Conservation (phyloP, 2,329 filamentous ascomycete species). For the Cryphonectria carpinicola region DNA sequence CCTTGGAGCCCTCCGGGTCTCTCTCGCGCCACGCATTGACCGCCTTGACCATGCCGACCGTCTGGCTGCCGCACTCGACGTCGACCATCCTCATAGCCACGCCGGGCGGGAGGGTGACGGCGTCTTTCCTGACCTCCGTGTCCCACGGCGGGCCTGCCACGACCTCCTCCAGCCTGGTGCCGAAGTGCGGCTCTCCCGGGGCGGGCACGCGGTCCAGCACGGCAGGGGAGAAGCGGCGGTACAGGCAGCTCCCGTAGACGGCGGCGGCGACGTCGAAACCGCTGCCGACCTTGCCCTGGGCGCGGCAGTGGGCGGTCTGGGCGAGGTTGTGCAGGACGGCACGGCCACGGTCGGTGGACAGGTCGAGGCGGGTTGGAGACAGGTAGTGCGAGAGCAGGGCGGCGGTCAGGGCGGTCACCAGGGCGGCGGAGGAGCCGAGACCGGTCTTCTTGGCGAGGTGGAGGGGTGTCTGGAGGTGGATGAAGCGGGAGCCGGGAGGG, state of each 20-base stretch:
- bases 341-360: slow-evolving; percentile 57
- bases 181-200: slow-evolving; percentile 69
- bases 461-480: slow-evolving; percentile 76
- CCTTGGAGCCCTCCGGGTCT: slow-evolving; percentile 65
- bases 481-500: slow-evolving; percentile 60
- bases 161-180: slow-evolving; percentile 62
- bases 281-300: slow-evolving; percentile 94
- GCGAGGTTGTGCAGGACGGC: slow-evolving; percentile 85
- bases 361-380: slow-evolving; percentile 57
- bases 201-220: slow-evolving; percentile 71
- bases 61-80: slow-evolving; percentile 91
- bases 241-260: slow-evolving; percentile 88
- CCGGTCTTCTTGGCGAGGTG: slow-evolving; percentile 90
- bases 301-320: slow-evolving; percentile 91
- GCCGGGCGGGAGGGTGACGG: slow-evolving; percentile 71
- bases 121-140: slow-evolving; percentile 71
- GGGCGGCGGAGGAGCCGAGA: slow-evolving; percentile 88
- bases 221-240: slow-evolving; percentile 86
- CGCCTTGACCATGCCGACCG: slow-evolving; percentile 93
- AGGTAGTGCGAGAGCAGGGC: slow-evolving; percentile 79
- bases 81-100: slow-evolving; percentile 90
- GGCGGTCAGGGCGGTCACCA: slow-evolving; percentile 85
- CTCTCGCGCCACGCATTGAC: slow-evolving; percentile 80
- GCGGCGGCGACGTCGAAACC: slow-evolving; percentile 95
- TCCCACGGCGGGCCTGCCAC: slow-evolving; percentile 76